Percentiles rank a stretch among this genome's conserved stretches.
These are phyloP conservation scores for Aspergillus panamensis DNA, from an alignment of 495 filamentous ascomycete genomes.

Conservation along the genomic window DNA sequence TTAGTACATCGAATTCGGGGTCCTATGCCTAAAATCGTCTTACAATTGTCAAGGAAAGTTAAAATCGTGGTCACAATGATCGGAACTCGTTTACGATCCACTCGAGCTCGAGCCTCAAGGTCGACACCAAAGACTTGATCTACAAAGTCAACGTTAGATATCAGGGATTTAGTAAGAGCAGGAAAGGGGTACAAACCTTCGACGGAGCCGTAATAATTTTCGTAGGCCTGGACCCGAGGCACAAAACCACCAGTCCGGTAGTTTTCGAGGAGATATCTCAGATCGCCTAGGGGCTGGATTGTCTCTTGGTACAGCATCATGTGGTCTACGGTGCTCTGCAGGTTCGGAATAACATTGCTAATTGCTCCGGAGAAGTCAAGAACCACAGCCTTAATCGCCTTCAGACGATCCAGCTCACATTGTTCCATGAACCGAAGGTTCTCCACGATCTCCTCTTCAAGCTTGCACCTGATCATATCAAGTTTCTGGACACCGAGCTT, in stretches of 20 bases:
- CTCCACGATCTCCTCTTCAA: conserved; percentile 90
- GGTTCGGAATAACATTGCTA: conserved; percentile 94
- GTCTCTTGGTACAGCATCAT: conserved; percentile 99
- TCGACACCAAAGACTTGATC: conserved; percentile 98
- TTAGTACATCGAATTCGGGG: conserved; percentile 11
- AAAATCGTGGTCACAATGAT: conserved; percentile 88
- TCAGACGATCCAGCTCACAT: conserved; percentile 92
- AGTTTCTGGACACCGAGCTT: conserved; percentile 79
- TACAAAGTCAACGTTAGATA: conserved; percentile 18
- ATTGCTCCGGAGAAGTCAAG: conserved; percentile 97
- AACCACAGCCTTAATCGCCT: conserved; percentile 96
- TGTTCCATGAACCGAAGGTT: conserved; percentile 96
- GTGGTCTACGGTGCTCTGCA: conserved; percentile 92
- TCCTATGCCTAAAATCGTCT: conserved; percentile 20
- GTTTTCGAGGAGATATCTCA: conserved; percentile 95
- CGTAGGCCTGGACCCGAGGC: conserved; percentile 88
- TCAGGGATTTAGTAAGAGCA: background rate
- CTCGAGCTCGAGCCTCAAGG: conserved; percentile 86
- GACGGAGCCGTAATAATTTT: conserved; percentile 98
- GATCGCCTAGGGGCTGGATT: conserved; percentile 84
- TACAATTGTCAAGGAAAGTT: conserved; percentile 87
- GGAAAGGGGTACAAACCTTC: conserved; percentile 53
- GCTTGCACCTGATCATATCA: conserved; percentile 82
- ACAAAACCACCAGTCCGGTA: conserved; percentile 92
- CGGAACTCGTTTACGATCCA: conserved; percentile 92